Evolutionary conservation across 1,284 basidiomycete genomes (phyloP).

Genomic region (Pascua guehoae): DNA sequence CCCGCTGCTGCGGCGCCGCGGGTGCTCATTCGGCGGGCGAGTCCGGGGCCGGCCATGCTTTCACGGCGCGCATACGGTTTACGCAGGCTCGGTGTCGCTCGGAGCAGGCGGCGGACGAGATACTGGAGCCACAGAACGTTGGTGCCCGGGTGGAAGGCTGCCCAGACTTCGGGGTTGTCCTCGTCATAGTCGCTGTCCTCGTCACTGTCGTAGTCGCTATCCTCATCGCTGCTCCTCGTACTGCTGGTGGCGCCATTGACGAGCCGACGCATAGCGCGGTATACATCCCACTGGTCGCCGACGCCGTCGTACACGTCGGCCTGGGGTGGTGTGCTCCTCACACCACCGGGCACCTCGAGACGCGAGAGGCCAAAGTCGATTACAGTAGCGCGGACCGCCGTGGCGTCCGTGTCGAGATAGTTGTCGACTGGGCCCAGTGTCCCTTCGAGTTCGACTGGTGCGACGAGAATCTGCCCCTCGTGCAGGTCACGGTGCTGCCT

Average conservation of each 20-base stretch:
- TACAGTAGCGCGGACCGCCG: conserved; percentile 71
- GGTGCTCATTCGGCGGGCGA: too few relatives aligned
- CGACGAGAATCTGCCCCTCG: conserved; percentile 92
- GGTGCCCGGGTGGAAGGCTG: conserved; percentile 8
- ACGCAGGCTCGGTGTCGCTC: conserved; percentile 22
- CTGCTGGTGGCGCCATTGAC: neutral
- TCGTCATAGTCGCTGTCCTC: neutral
- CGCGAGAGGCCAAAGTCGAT: conserved; percentile 94
- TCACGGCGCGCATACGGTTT: conserved; percentile 22
- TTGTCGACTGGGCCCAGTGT: conserved; percentile 1
- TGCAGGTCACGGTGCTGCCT: conserved; percentile 90
- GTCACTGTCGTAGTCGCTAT: neutral
- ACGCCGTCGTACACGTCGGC: conserved; percentile 74
- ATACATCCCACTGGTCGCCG: conserved; percentile 93
- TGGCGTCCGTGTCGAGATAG: conserved; percentile 40
- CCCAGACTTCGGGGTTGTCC: conserved; percentile 1
- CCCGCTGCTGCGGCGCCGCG: neutral
- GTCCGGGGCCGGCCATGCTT: too few relatives aligned
- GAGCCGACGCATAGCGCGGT: conserved; percentile 78
- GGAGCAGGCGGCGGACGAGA: conserved; percentile 31
- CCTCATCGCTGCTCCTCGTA: too few relatives aligned
- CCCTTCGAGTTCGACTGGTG: conserved; percentile 31
- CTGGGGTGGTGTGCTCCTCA: conserved; percentile 54
- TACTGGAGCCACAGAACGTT: conserved; percentile 43
- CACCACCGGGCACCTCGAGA: conserved; percentile 53